A percentile compares a stretch with the other conserved stretches of the same genome.
These are phyloP conservation scores for Marasmius fiardii DNA, from an alignment of 1,284 basidiomycete genomes.

Conservation along the genomic window DNA sequence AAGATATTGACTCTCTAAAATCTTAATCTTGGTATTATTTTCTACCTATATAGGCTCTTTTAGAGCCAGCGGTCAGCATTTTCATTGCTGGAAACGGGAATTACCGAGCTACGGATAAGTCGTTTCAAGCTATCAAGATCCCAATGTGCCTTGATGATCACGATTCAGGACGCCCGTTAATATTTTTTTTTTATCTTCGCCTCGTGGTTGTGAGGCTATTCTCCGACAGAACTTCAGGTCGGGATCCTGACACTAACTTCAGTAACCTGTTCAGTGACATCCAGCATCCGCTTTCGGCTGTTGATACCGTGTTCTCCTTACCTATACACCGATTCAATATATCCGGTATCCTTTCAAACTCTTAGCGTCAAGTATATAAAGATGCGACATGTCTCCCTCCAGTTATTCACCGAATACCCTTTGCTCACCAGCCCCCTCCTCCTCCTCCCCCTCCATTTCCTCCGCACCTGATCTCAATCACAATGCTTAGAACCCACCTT, in stretches of 20 bases:
- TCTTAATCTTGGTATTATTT: too few relatives aligned
- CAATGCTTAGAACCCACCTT: slow-evolving; percentile 42
- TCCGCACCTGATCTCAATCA: background rate
- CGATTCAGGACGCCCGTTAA: too few relatives aligned
- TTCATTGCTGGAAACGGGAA: too few relatives aligned
- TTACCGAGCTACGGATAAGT: too few relatives aligned
- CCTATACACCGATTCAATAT: background rate
- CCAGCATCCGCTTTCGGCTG: slow-evolving; percentile 1
- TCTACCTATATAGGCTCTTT: too few relatives aligned
- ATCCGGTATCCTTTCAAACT: background rate
- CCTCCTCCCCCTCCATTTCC: background rate
- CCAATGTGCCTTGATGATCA: too few relatives aligned
- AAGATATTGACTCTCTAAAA: too few relatives aligned
- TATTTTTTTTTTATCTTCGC: too few relatives aligned
- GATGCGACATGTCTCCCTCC: background rate
- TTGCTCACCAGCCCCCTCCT: background rate
- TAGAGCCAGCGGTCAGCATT: too few relatives aligned
- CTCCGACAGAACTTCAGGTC: background rate
- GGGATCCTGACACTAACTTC: slow-evolving; percentile 1
- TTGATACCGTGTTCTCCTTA: background rate
- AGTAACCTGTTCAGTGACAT: background rate
- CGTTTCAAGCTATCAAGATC: too few relatives aligned
- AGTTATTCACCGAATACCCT: background rate
- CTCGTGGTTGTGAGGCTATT: background rate
- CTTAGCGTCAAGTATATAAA: background rate